A percentile compares a stretch with the other conserved stretches of the same genome.
These are phyloP conservation scores for Didymella pinodella DNA, from an alignment of 2,329 filamentous ascomycete genomes.

Conservation along the genomic window DNA sequence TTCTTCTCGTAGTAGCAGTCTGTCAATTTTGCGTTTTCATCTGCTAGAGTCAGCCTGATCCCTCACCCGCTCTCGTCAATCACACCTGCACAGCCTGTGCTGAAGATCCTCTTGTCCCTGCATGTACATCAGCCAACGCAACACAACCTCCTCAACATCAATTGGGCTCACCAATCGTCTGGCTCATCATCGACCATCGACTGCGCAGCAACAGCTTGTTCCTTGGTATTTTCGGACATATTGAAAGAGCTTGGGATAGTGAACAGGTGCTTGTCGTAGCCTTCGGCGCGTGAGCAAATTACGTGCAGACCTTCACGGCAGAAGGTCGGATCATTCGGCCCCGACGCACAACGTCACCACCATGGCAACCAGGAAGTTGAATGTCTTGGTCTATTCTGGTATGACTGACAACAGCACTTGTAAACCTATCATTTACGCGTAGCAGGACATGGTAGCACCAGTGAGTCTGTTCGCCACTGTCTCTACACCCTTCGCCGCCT, in stretches of 20 bases:
- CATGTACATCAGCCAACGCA: conserved; percentile 13
- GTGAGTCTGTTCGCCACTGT: conserved; percentile 89
- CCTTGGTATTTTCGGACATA: conserved; percentile 68
- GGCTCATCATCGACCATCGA: conserved; percentile 80
- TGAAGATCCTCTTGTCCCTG: conserved; percentile 98
- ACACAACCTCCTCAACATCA: conserved; percentile 27
- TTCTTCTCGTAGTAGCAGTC: conserved; percentile 97
- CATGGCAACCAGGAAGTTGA: conserved; percentile 77
- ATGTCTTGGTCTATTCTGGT: conserved; percentile 94
- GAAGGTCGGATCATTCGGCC: conserved; percentile 40
- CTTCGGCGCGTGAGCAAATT: conserved; percentile 13
- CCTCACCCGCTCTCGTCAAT: background rate
- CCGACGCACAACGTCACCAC: conserved; percentile 37
- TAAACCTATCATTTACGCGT: background rate
- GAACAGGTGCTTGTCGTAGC: conserved; percentile 11
- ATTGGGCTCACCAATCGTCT: conserved; percentile 82
- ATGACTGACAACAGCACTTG: conserved; percentile 30
- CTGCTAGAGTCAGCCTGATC: conserved; percentile 56
- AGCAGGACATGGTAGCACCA: conserved; percentile 81
- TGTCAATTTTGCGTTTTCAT: conserved; percentile 87
- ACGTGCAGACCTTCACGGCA: conserved; percentile 26
- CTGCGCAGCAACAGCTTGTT: conserved; percentile 44
- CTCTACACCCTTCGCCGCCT: conserved; percentile 85
- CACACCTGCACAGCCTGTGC: conserved; percentile 88
- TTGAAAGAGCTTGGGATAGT: conserved; percentile 18